A percentile compares a stretch with the other conserved stretches of the same genome.
Conservation (phyloP, 768 basidiomycete species). For the Lactifluus hygrophoroides region DNA sequence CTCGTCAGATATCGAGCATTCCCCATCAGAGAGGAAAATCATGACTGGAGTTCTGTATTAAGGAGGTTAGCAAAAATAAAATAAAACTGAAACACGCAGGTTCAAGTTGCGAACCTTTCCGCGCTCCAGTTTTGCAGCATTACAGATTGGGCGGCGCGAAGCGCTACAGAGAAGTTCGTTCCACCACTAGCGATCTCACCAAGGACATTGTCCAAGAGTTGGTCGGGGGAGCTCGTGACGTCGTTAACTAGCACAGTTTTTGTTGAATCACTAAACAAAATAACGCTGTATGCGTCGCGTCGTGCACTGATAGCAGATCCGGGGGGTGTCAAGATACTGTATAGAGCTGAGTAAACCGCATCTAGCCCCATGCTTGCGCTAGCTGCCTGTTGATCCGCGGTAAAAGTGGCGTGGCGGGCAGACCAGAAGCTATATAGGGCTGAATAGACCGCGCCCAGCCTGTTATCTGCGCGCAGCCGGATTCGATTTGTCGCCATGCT, state of each 20-base stretch:
- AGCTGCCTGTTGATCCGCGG: slow-evolving; percentile 18
- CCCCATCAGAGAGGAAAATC: slow-evolving; percentile 51
- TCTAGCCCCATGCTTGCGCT: slow-evolving; percentile 31
- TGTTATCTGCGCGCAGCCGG: slow-evolving; percentile 31
- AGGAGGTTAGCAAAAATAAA: background rate
- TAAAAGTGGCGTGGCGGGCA: slow-evolving; percentile 36
- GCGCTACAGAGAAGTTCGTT: slow-evolving; percentile 38
- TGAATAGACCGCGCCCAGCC: slow-evolving; percentile 51
- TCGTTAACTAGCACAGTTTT: slow-evolving; percentile 35
- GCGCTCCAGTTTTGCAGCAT: slow-evolving; percentile 44
- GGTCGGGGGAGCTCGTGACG: slow-evolving; percentile 35
- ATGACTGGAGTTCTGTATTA: slow-evolving; percentile 39
- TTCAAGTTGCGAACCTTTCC: slow-evolving; percentile 31
- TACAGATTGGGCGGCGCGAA: slow-evolving; percentile 28
- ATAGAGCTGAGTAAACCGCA: slow-evolving; percentile 37
- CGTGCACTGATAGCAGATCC: slow-evolving; percentile 33
- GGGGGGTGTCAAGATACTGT: too few species aligned
- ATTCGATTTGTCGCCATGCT: slow-evolving; percentile 36
- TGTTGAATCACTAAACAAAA: slow-evolving; percentile 35
- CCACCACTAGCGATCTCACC: slow-evolving; percentile 27
- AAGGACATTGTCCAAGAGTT: slow-evolving; percentile 35
- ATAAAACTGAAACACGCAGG: background rate
- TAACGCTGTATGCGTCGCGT: slow-evolving; percentile 48
- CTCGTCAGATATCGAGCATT: slow-evolving; percentile 33
- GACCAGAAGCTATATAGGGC: slow-evolving; percentile 49